Conservation (phyloP, 2,329 filamentous ascomycete genomes). For the Fusarium penzigii region DNA sequence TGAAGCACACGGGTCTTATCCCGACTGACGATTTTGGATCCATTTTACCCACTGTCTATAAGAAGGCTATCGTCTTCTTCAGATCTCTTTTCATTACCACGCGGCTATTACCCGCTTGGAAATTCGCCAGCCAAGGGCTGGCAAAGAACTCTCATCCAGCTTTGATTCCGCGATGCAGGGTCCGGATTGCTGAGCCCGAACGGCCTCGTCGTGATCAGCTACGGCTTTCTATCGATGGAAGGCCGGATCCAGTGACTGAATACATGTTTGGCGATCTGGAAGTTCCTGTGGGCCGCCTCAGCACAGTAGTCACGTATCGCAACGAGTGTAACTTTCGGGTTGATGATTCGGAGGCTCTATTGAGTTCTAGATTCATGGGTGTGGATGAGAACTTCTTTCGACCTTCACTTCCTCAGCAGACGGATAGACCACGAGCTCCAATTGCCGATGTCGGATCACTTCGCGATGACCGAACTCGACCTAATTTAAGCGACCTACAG, state of each 20-base stretch:
- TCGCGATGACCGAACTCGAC: slow-evolving; percentile 59
- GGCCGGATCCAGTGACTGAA: slow-evolving; percentile 58
- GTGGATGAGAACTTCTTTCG: slow-evolving; percentile 85
- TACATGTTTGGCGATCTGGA: slow-evolving; percentile 84
- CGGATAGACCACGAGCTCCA: slow-evolving; percentile 38
- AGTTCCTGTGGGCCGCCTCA: slow-evolving; percentile 82
- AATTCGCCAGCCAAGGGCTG: slow-evolving; percentile 72
- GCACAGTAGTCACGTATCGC: slow-evolving; percentile 79
- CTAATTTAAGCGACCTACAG: slow-evolving; percentile 59
- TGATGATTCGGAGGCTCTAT: slow-evolving; percentile 84
- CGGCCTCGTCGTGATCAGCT: slow-evolving; percentile 66
- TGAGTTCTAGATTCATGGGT: slow-evolving; percentile 93
- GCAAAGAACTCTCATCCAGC: slow-evolving; percentile 68
- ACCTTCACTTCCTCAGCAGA: slow-evolving; percentile 68
- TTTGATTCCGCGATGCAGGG: slow-evolving; percentile 78
- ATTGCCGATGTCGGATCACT: slow-evolving; percentile 70
- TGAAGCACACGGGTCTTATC: slow-evolving; percentile 57
- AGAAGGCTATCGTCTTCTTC: slow-evolving; percentile 94
- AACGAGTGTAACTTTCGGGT: slow-evolving; percentile 88
- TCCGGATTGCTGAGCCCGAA: slow-evolving; percentile 63
- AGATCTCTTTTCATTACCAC: slow-evolving; percentile 82
- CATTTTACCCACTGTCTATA: slow-evolving; percentile 85
- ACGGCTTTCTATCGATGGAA: slow-evolving; percentile 39
- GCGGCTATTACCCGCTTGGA: slow-evolving; percentile 83
- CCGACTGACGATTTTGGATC: slow-evolving; percentile 60